phyloP scores from a whole-genome alignment of 352 stramenopile species.

The Globisporangium middletonii region DNA sequence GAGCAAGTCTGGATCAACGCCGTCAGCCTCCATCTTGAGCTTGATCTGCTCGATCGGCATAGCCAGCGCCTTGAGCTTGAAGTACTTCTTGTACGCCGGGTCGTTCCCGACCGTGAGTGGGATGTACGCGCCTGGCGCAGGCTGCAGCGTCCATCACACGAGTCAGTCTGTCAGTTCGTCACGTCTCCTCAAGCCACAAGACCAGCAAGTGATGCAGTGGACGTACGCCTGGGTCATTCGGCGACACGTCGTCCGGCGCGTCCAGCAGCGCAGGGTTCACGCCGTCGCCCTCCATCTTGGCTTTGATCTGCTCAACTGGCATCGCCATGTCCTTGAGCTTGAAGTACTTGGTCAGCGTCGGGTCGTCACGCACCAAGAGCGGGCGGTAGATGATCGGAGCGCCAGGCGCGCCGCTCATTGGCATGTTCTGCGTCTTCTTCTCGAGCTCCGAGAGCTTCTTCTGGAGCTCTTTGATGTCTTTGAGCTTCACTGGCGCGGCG shows the following conservation, averaged over 20 bases:
- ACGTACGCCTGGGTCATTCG: slow-evolving; percentile 72
- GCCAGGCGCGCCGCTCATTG: background rate
- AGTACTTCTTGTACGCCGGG: slow-evolving; percentile 78
- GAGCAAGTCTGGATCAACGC: slow-evolving; percentile 56
- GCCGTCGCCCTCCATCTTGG: slow-evolving; percentile 74
- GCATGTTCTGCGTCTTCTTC: slow-evolving; percentile 56
- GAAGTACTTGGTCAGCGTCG: slow-evolving; percentile 75
- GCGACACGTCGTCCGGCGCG: slow-evolving; percentile 59
- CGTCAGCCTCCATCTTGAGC: slow-evolving; percentile 82
- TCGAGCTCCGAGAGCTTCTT: slow-evolving; percentile 71
- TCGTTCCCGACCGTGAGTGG: slow-evolving; percentile 72
- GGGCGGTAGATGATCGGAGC: slow-evolving; percentile 35
- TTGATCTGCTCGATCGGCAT: slow-evolving; percentile 84
- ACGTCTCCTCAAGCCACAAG: background rate
- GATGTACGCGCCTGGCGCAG: slow-evolving; percentile 58
- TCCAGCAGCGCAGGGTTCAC: slow-evolving; percentile 58
- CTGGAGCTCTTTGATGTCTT: slow-evolving; percentile 73
- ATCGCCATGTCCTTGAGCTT: slow-evolving; percentile 79
- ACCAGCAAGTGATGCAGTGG: background rate
- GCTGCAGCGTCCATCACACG: slow-evolving; percentile 16
- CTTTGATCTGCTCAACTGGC: slow-evolving; percentile 72
- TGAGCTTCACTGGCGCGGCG: slow-evolving; percentile 40
- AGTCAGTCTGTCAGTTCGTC: background rate
- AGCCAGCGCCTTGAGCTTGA: slow-evolving; percentile 80
- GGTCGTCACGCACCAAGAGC: slow-evolving; percentile 65